Evolutionary conservation across 129 eudicot genomes (phyloP).

Genomic region (Gnaphalium uliginosum): DNA sequence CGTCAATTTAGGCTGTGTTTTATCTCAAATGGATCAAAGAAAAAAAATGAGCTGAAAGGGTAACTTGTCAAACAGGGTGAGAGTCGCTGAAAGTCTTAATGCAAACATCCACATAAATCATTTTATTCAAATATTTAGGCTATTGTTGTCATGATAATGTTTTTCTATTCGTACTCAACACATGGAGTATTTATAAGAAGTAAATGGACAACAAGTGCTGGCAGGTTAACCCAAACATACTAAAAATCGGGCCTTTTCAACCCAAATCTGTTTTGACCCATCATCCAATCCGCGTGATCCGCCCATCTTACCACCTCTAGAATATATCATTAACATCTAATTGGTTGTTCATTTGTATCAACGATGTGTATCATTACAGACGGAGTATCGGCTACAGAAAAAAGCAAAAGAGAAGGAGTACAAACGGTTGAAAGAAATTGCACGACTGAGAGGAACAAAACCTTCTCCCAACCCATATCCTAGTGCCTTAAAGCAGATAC

Average conservation of each 20-base stretch:
- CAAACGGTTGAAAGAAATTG: constrained; percentile 66
- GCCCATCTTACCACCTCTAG: background rate
- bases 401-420: constrained; percentile 75
- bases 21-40: background rate
- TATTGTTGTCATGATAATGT: background rate
- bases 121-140: background rate
- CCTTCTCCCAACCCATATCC: constrained; percentile 87
- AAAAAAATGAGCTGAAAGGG: background rate
- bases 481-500: constrained; percentile 83
- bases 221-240: background rate
- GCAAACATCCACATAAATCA: background rate
- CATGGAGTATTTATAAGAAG: background rate
- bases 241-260: background rate
- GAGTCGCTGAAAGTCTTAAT: too few species aligned
- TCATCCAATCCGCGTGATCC: background rate
- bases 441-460: constrained; percentile 62
- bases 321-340: background rate
- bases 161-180: background rate
- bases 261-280: background rate
- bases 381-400: constrained; percentile 71
- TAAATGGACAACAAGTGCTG: background rate
- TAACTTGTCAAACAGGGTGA: background rate
- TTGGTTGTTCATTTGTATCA: background rate
- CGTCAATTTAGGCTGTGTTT: background rate
- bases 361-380: constrained; percentile 37